These are phyloP conservation scores for Otatea glauca DNA, from an alignment of 176 grass and related monocot species.

Conservation along the genomic window DNA sequence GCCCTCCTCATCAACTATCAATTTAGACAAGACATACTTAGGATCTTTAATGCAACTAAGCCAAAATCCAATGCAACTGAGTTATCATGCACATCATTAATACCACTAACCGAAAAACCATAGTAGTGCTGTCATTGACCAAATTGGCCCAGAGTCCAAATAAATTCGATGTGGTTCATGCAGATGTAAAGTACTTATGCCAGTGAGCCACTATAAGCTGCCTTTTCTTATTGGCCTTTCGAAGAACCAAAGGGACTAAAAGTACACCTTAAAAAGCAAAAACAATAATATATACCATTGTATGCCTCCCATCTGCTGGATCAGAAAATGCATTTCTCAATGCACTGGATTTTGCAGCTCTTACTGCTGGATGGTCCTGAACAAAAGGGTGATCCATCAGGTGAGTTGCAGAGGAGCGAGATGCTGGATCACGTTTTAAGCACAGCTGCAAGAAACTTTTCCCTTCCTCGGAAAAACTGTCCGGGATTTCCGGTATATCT, in stretches of 20 bases:
- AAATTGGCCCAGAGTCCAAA: slow-evolving; percentile 21
- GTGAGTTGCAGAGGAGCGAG: slow-evolving; percentile 66
- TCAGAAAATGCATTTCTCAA: slow-evolving; percentile 46
- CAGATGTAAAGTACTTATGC: slow-evolving; percentile 14
- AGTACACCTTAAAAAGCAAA: slow-evolving; percentile 8
- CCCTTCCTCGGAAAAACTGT: slow-evolving; percentile 70
- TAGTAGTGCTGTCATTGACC: not conserved
- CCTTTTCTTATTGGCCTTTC: not conserved
- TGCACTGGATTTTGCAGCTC: slow-evolving; percentile 56
- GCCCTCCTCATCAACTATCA: not conserved
- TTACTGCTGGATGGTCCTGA: slow-evolving; percentile 64
- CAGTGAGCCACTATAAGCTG: not conserved
- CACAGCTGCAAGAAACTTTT: slow-evolving; percentile 78
- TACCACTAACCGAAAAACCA: not conserved
- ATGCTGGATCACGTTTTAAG: slow-evolving; percentile 76
- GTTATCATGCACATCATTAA: not conserved
- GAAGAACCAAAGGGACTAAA: slow-evolving; percentile 10
- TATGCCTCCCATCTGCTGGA: slow-evolving; percentile 46
- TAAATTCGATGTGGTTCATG: not conserved
- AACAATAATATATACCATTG: slow-evolving; percentile 40
- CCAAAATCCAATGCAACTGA: not conserved
- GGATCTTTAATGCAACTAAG: slow-evolving; percentile 16
- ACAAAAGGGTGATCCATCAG: slow-evolving; percentile 95
- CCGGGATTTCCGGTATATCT: slow-evolving; percentile 93
- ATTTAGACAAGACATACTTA: not conserved